phyloP scores from a whole-genome alignment of 108 stramenopile species.

The Stephanodiscus triporus region DNA sequence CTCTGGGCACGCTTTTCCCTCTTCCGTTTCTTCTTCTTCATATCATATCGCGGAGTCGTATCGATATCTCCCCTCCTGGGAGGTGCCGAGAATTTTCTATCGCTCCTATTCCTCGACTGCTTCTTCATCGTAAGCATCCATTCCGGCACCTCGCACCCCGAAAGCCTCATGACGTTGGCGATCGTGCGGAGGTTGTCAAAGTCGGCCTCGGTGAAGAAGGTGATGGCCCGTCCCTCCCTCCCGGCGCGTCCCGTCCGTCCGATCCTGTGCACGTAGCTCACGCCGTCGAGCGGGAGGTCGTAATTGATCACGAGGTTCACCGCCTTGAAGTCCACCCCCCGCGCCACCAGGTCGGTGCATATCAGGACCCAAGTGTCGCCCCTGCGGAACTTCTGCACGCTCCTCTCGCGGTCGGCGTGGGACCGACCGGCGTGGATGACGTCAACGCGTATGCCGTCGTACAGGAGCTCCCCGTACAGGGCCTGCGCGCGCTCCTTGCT shows the following conservation, averaged over 20 bases:
- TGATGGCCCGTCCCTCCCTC: slow-evolving; percentile 91
- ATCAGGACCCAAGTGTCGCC: slow-evolving; percentile 99
- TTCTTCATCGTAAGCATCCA: slow-evolving; percentile 89
- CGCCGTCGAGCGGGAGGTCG: slow-evolving; percentile 91
- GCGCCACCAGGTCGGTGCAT: slow-evolving; percentile 96
- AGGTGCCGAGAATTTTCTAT: neutral
- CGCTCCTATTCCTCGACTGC: slow-evolving; percentile 40
- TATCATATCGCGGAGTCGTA: slow-evolving; percentile 82
- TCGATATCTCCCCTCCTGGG: slow-evolving; percentile 63
- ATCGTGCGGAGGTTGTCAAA: slow-evolving; percentile 87
- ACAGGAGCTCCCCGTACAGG: slow-evolving; percentile 91
- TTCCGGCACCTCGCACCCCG: slow-evolving; percentile 91
- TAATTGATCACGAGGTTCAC: slow-evolving; percentile 98
- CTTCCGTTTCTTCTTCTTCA: slow-evolving; percentile 59
- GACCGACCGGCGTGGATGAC: slow-evolving; percentile 94
- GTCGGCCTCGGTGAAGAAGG: slow-evolving; percentile 94
- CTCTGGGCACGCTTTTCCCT: slow-evolving; percentile 12
- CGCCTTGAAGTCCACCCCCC: slow-evolving; percentile 98
- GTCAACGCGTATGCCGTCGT: slow-evolving; percentile 93
- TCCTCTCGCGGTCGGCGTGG: slow-evolving; percentile 83
- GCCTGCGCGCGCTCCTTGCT: slow-evolving; percentile 96
- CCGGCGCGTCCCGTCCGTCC: slow-evolving; percentile 96
- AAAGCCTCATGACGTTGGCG: slow-evolving; percentile 94
- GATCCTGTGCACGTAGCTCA: slow-evolving; percentile 96
- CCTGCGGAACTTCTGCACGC: slow-evolving; percentile 90